Evolutionary conservation across 225 moss, liverwort and hornwort genomes (phyloP).

Genomic region (Rhytidiadelphus loreus): DNA sequence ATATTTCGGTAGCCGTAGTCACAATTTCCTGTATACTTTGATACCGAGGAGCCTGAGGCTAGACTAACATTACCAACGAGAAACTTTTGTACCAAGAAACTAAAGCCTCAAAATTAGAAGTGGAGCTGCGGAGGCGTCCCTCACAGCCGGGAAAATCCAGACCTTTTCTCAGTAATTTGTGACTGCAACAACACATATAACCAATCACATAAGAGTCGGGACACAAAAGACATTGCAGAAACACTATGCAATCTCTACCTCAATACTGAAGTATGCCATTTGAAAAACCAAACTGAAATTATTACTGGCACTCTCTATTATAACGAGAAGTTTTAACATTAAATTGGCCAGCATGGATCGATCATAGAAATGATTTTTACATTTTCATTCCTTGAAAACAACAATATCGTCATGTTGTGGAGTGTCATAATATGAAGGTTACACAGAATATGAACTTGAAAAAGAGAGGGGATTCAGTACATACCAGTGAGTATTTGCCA

Average conservation of each 20-base stretch:
- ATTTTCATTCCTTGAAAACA: background rate
- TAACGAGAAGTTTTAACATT: background rate
- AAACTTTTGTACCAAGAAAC: background rate
- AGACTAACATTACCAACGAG: background rate
- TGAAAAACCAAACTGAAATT: background rate
- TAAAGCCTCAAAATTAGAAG: background rate
- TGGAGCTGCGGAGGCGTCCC: background rate
- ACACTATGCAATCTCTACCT: background rate
- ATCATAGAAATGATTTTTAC: background rate
- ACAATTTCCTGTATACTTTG: background rate
- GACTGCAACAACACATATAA: constrained; percentile 26
- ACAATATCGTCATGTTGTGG: background rate
- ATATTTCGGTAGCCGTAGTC: background rate
- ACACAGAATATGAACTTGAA: background rate
- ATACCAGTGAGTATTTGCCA: constrained; percentile 46
- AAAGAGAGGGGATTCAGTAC: background rate
- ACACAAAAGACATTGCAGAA: background rate
- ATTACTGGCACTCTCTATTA: background rate
- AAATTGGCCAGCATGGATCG: background rate
- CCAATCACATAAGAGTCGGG: background rate
- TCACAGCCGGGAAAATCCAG: constrained; percentile 26
- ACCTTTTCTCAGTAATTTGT: constrained; percentile 26
- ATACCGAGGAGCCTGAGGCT: background rate
- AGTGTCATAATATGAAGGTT: background rate
- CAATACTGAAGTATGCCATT: background rate